Conservation (phyloP, 192 early-diverging fungal species). For the Podila clonocystis region DNA sequence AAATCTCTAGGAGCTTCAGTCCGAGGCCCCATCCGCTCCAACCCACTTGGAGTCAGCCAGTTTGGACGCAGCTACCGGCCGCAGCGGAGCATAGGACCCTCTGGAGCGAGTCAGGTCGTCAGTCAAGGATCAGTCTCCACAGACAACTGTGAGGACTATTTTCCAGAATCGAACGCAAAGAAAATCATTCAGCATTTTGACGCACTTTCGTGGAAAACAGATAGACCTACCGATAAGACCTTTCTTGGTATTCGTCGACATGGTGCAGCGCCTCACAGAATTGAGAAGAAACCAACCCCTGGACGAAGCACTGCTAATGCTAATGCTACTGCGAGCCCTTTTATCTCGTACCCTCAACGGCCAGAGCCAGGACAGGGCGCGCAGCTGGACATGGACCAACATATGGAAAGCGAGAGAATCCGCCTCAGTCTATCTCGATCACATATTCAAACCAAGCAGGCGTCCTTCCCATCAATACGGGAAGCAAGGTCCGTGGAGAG, state of each 20-base stretch:
- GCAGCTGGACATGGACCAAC: too few relatives aligned
- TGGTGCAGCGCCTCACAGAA: not conserved
- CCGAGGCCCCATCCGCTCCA: not conserved
- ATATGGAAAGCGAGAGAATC: too few relatives aligned
- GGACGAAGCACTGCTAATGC: not conserved
- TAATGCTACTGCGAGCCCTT: not conserved
- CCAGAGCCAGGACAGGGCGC: too few relatives aligned
- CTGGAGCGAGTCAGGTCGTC: not conserved
- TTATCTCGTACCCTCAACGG: not conserved
- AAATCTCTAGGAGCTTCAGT: constrained; percentile 25
- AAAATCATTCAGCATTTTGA: constrained; percentile 19
- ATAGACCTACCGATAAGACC: not conserved
- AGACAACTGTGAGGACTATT: not conserved
- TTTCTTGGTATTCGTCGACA: constrained; percentile 2
- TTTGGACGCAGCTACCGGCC: constrained; percentile 5
- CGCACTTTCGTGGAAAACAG: constrained; percentile 6
- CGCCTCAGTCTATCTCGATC: too few relatives aligned
- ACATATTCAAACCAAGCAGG: not conserved
- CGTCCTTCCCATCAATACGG: not conserved
- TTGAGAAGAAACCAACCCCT: constrained; percentile 5
- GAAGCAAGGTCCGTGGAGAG: too few relatives aligned
- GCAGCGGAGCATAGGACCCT: too few relatives aligned
- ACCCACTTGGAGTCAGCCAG: not conserved
- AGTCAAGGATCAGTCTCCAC: not conserved
- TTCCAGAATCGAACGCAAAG: constrained; percentile 5